These are phyloP conservation scores for Umbelopsis sp. DNA, from an alignment of 192 early-diverging fungal species.

Conservation along the genomic window DNA sequence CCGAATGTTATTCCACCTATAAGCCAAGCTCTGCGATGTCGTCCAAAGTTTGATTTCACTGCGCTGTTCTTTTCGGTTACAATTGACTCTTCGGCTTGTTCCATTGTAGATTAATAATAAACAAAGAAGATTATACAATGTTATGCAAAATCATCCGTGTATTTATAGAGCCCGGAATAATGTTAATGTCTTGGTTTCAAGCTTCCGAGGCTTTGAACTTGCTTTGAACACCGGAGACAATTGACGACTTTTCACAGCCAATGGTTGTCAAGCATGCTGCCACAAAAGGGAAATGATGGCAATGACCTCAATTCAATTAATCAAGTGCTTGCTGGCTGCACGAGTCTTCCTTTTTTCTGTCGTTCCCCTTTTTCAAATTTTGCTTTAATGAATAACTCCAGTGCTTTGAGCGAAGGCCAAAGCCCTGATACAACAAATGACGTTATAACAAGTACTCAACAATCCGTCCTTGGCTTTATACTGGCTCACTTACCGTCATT, in stretches of 20 bases:
- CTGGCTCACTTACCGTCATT: constrained; percentile 26
- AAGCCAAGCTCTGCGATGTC: not conserved
- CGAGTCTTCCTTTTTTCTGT: not conserved
- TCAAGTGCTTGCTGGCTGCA: not conserved
- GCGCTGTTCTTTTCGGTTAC: not conserved
- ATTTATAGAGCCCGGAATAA: not conserved
- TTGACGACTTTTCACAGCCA: not conserved
- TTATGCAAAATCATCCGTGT: not conserved
- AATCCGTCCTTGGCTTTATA: not conserved
- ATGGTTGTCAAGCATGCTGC: not conserved
- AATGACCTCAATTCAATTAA: constrained; percentile 1
- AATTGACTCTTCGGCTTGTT: not conserved
- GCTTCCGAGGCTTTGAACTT: not conserved
- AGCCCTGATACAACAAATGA: not conserved
- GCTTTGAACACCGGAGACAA: not conserved
- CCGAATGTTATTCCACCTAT: not conserved
- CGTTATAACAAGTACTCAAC: not conserved
- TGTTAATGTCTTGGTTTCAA: not conserved
- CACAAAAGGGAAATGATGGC: not conserved
- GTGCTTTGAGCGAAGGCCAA: not conserved
- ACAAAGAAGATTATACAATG: not conserved
- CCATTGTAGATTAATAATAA: not conserved
- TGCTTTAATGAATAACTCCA: not conserved
- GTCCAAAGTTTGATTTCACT: not conserved
- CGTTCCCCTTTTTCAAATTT: not conserved